A percentile compares a stretch with the other conserved stretches of the same genome.
These are phyloP conservation scores for Mycena olivaceomarginata DNA, from an alignment of 768 basidiomycete genomes.

Conservation along the genomic window DNA sequence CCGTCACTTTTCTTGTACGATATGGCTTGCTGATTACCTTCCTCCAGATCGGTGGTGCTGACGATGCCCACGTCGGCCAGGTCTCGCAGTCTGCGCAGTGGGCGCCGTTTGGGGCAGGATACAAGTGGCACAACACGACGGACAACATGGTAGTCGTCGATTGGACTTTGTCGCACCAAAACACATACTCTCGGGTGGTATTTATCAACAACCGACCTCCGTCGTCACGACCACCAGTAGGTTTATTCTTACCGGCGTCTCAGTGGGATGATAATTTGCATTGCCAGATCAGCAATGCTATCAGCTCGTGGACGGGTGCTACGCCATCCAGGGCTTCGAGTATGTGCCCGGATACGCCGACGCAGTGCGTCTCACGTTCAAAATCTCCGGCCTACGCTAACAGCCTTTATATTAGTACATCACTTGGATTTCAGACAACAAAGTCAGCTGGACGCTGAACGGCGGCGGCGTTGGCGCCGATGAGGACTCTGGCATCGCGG, in stretches of 20 bases:
- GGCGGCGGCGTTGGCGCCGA: constrained; percentile 71
- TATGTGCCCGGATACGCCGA: constrained; percentile 67
- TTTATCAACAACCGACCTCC: constrained; percentile 64
- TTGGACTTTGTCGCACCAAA: constrained; percentile 57
- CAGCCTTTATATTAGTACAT: constrained; percentile 48
- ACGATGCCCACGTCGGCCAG: constrained; percentile 36
- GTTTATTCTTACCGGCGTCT: not conserved
- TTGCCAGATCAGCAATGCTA: constrained; percentile 64
- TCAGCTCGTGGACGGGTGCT: constrained; percentile 61
- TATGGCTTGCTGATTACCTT: not conserved
- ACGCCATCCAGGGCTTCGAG: constrained; percentile 72
- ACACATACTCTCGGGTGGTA: constrained; percentile 69
- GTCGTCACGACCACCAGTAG: constrained; percentile 54
- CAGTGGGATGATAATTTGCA: not conserved
- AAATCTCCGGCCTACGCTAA: constrained; percentile 47
- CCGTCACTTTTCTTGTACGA: not conserved
- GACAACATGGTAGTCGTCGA: constrained; percentile 59
- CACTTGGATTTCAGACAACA: constrained; percentile 80
- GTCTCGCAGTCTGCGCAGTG: constrained; percentile 75
- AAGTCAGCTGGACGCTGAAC: constrained; percentile 73
- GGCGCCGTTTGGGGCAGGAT: constrained; percentile 54
- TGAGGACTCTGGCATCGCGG: constrained; percentile 68
- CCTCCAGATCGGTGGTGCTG: constrained; percentile 51
- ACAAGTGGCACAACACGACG: constrained; percentile 62
- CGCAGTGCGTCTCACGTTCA: constrained; percentile 58